A percentile compares a stretch with the other conserved stretches of the same genome.
Evolutionary conservation across 345 rosid species (phyloP).

Genomic region (Hibiscus trionum): DNA sequence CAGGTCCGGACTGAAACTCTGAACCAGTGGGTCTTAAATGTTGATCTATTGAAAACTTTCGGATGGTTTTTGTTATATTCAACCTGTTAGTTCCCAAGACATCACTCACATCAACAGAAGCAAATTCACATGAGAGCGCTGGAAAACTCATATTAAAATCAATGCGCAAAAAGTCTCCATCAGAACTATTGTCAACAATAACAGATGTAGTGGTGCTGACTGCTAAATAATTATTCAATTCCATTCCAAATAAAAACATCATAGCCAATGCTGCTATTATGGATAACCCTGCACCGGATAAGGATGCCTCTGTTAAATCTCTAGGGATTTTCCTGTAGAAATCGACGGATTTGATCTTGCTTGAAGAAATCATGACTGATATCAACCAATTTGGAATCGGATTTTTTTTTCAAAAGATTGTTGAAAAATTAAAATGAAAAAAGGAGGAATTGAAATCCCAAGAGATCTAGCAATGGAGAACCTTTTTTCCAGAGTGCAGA

Average conservation of each 20-base stretch:
- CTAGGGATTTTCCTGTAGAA: conserved; percentile 96
- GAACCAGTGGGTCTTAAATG: conserved; percentile 75
- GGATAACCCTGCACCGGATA: conserved; percentile 95
- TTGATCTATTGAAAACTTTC: conserved; percentile 82
- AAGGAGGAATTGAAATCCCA: conserved; percentile 1
- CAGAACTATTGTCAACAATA: conserved; percentile 83
- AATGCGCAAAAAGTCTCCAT: conserved; percentile 81
- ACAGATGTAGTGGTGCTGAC: conserved; percentile 75
- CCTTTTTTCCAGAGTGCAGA: neutral
- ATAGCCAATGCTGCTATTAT: conserved; percentile 77
- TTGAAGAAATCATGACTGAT: conserved; percentile 49
- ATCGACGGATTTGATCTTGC: conserved; percentile 66
- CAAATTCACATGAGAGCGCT: conserved; percentile 95
- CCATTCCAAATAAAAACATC: conserved; percentile 98
- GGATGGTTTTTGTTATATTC: conserved; percentile 88
- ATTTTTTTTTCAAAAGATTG: neutral
- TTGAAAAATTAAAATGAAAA: neutral
- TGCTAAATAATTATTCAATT: conserved; percentile 70
- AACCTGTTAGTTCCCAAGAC: conserved; percentile 98
- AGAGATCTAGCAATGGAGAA: conserved; percentile 10
- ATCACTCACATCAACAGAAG: conserved; percentile 87
- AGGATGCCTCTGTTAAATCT: conserved; percentile 95
- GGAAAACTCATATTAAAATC: conserved; percentile 98
- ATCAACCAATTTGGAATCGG: neutral
- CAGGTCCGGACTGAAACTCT: conserved; percentile 71